A percentile compares a stretch with the other conserved stretches of the same genome.
phyloP scores from a whole-genome alignment of 2,329 filamentous ascomycete genomes.

The Xylaria sp. region DNA sequence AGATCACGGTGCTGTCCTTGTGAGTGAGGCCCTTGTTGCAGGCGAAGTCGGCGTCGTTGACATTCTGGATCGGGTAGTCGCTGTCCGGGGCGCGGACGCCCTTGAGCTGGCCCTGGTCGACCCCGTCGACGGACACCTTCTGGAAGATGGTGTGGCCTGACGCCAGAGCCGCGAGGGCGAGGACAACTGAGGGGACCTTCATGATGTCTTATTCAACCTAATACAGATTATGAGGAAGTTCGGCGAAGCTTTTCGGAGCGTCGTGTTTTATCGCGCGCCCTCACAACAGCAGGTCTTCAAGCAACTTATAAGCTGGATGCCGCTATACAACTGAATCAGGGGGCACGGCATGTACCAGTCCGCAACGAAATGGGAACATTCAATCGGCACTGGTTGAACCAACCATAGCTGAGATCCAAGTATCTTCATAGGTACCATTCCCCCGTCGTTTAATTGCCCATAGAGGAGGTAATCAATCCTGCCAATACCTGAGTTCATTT shows the following conservation, averaged over 20 bases:
- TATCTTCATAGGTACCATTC: slow-evolving; percentile 4
- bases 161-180: slow-evolving; percentile 18
- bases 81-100: slow-evolving; percentile 52
- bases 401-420: slow-evolving; percentile 5
- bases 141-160: slow-evolving; percentile 26
- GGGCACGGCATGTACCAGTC: slow-evolving; percentile 14
- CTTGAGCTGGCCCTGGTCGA: slow-evolving; percentile 51
- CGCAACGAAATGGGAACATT: slow-evolving; percentile 22
- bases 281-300: not conserved
- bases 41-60: slow-evolving; percentile 48
- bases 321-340: slow-evolving; percentile 12
- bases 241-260: not conserved
- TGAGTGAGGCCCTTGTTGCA: slow-evolving; percentile 48
- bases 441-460: slow-evolving; percentile 1
- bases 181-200: slow-evolving; percentile 22
- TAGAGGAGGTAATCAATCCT: not conserved
- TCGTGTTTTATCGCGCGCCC: not conserved
- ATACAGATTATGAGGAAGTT: not conserved
- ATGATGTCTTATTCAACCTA: slow-evolving; percentile 3
- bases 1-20: slow-evolving; percentile 44
- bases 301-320: slow-evolving; percentile 18
- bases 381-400: slow-evolving; percentile 7
- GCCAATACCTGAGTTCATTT: not conserved
- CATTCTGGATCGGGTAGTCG: slow-evolving; percentile 54
- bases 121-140: slow-evolving; percentile 50